Percentiles rank a stretch among this genome's conserved stretches.
phyloP scores from a whole-genome alignment of 257 asterid genomes.

The Striga asiatica region DNA sequence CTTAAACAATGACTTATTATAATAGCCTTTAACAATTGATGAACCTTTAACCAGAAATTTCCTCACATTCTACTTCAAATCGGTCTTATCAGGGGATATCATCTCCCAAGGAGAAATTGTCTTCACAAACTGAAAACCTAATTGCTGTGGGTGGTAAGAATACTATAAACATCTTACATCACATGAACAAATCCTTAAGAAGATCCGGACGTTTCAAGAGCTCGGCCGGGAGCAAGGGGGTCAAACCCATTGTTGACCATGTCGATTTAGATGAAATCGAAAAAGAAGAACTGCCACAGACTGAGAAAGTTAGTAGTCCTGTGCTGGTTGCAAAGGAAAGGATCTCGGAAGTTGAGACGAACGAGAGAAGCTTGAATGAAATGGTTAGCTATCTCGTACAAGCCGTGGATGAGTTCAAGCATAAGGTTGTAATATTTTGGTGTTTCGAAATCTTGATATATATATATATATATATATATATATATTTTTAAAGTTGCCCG shows the following conservation, averaged over 20 bases:
- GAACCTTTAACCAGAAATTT: neutral
- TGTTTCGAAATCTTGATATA: no score
- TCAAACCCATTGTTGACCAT: neutral
- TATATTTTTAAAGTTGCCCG: no score
- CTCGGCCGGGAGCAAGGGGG: neutral
- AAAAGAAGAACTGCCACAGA: slow-evolving; percentile 14
- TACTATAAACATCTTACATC: no score
- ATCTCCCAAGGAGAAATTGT: neutral
- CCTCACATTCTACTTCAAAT: neutral
- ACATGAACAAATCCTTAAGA: neutral
- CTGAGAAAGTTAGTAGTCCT: neutral
- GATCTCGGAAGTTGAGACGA: slow-evolving; percentile 13
- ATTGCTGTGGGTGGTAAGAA: slow-evolving; percentile 10
- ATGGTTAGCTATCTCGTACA: slow-evolving; percentile 29
- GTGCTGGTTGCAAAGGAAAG: neutral
- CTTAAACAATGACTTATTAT: no score
- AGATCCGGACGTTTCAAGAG: slow-evolving; percentile 29
- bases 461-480: no score
- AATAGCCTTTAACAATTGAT: no score
- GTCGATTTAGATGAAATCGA: slow-evolving; percentile 14
- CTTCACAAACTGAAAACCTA: neutral
- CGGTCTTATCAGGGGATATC: neutral
- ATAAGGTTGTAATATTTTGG: slow-evolving; percentile 15
- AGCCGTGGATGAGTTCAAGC: slow-evolving; percentile 20
- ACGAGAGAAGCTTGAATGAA: slow-evolving; percentile 15